Conservation (phyloP, 331 rosid species). For the Cydonia oblonga region DNA sequence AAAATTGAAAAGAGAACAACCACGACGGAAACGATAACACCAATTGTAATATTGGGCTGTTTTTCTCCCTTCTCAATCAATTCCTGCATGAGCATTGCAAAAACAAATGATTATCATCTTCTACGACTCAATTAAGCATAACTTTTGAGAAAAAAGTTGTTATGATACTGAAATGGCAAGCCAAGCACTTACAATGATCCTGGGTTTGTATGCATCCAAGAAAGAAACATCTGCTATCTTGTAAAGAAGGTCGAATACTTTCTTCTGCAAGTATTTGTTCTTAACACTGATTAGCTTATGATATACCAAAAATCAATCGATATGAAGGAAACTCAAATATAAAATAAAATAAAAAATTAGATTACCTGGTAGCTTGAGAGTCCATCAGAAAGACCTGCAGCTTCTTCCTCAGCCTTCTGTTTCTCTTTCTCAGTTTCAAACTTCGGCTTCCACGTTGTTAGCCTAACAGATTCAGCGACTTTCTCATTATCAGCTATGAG, state of each 20-base stretch:
- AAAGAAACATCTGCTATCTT: slow-evolving; percentile 62
- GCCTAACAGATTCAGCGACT: slow-evolving; percentile 61
- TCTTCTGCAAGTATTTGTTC: slow-evolving; percentile 42
- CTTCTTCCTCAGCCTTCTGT: slow-evolving; percentile 56
- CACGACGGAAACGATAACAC: slow-evolving; percentile 46
- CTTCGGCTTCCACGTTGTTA: slow-evolving; percentile 84
- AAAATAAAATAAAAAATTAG: background rate
- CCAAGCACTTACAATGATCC: slow-evolving; percentile 43
- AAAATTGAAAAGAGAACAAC: slow-evolving; percentile 45
- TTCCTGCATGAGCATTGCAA: slow-evolving; percentile 34
- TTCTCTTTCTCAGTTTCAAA: slow-evolving; percentile 61
- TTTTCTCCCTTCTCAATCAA: slow-evolving; percentile 68
- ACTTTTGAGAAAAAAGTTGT: background rate
- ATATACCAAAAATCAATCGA: background rate
- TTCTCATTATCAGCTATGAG: slow-evolving; percentile 65
- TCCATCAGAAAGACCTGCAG: slow-evolving; percentile 35
- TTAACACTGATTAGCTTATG: background rate
- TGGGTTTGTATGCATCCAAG: slow-evolving; percentile 51
- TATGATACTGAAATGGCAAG: background rate
- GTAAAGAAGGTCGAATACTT: slow-evolving; percentile 64
- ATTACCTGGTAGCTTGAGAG: slow-evolving; percentile 52
- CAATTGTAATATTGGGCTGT: slow-evolving; percentile 69
- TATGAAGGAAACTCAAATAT: background rate
- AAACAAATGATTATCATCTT: background rate
- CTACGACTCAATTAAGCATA: background rate